Evolutionary conservation across 129 eudicot species (phyloP).

Genomic region (Helichrysum umbraculigerum): DNA sequence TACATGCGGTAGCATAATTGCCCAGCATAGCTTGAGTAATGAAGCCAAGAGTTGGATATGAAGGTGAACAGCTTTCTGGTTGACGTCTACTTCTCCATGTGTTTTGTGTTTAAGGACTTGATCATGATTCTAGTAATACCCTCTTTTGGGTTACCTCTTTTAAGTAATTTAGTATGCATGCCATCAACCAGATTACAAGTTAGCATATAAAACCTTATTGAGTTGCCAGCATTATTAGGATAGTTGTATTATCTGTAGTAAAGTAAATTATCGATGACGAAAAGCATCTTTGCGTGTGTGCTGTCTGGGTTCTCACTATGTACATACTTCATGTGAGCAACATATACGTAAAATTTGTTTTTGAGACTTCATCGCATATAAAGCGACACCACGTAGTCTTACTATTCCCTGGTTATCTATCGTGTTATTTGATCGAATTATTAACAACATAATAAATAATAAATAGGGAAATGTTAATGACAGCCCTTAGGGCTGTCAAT

Average conservation of each 20-base stretch:
- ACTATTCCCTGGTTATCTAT: too few species aligned
- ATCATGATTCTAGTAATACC: not conserved
- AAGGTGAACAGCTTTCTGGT: constrained; percentile 11
- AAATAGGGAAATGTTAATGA: too few species aligned
- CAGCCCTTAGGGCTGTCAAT: too few species aligned
- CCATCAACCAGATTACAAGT: not conserved
- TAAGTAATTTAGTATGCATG: not conserved
- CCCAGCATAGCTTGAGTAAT: not conserved
- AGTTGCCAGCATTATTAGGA: too few species aligned
- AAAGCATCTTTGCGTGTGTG: not conserved
- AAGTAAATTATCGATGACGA: not conserved
- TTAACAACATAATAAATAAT: too few species aligned
- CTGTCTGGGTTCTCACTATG: not conserved
- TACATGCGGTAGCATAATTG: not conserved
- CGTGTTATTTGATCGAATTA: too few species aligned
- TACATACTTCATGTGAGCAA: not conserved
- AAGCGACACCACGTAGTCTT: too few species aligned
- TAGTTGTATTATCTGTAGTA: not conserved
- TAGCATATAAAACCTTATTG: too few species aligned
- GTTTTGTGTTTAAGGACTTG: not conserved
- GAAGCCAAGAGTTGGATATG: not conserved
- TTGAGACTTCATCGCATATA: not conserved
- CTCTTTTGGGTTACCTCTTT: not conserved
- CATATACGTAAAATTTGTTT: not conserved
- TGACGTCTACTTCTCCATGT: not conserved